Evolutionary conservation across 1,139 yeast genomes (phyloP).

Genomic region (Hyphopichia khmerensis): DNA sequence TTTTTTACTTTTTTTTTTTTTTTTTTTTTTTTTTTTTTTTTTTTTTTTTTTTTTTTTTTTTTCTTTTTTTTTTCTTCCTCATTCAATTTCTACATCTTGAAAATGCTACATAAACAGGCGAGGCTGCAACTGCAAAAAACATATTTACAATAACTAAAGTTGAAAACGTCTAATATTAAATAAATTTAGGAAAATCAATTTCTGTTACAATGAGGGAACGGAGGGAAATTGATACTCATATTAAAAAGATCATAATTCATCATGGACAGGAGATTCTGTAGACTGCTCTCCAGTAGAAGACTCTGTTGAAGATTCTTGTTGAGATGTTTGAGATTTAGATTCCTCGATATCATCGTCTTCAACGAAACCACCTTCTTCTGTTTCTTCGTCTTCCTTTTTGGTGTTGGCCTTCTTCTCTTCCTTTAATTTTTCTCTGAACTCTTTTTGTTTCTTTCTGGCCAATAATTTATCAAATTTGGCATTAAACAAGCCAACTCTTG

Average conservation of each 20-base stretch:
- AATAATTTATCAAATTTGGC: constrained; percentile 31
- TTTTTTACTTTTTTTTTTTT: too few species aligned
- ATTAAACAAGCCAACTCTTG: constrained; percentile 38
- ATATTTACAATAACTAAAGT: too few species aligned
- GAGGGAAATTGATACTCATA: too few species aligned
- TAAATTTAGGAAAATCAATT: too few species aligned
- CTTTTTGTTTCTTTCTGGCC: constrained; percentile 37
- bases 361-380: constrained; percentile 13
- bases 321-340: neutral
- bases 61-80: neutral
- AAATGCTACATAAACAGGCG: too few species aligned
- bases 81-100: too few species aligned
- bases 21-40: too few species aligned
- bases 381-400: constrained; percentile 19
- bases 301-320: constrained; percentile 1
- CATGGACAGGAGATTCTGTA: constrained; percentile 1
- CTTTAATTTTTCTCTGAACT: constrained; percentile 33
- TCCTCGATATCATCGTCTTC: constrained; percentile 14
- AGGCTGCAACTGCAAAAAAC: too few species aligned
- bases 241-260: constrained; percentile 2
- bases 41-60: neutral
- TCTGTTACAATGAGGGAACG: too few species aligned
- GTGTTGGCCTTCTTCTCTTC: constrained; percentile 19
- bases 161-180: too few species aligned
- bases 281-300: neutral